Evolutionary conservation across 257 asterid species (phyloP).

Genomic region (Penstemon davidsonii): DNA sequence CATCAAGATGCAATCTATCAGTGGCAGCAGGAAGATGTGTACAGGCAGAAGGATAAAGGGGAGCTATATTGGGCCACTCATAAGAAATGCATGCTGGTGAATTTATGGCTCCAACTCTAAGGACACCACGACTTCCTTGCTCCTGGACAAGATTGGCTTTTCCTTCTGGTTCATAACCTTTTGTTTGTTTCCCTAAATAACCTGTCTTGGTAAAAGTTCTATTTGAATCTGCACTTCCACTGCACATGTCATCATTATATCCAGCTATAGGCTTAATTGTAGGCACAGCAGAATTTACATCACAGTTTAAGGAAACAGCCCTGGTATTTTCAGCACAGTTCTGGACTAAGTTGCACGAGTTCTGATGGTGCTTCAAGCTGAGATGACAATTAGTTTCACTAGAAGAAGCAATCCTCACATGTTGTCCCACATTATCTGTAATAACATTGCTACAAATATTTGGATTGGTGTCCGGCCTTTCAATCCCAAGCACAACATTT

Average conservation of each 20-base stretch:
- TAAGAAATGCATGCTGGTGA: conserved; percentile 72
- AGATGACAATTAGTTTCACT: conserved; percentile 31
- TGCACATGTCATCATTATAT: conserved; percentile 35
- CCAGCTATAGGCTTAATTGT: conserved; percentile 40
- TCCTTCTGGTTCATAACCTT: conserved; percentile 44
- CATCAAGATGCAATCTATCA: conserved; percentile 96
- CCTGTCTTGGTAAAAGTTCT: conserved; percentile 29
- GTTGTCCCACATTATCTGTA: conserved; percentile 25
- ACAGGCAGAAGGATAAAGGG: conserved; percentile 54
- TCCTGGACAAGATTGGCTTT: conserved; percentile 44
- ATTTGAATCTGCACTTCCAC: conserved; percentile 35
- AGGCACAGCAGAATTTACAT: conserved; percentile 36
- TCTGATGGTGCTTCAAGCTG: conserved; percentile 37
- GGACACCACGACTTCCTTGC: conserved; percentile 52
- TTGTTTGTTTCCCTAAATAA: conserved; percentile 43
- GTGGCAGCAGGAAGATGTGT: conserved; percentile 85
- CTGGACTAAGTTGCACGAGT: conserved; percentile 30
- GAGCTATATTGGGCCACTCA: conserved; percentile 90
- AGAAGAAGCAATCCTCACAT: conserved; percentile 33
- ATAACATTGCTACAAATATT: conserved; percentile 26
- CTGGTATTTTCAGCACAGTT: conserved; percentile 35
- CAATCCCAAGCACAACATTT: conserved; percentile 35
- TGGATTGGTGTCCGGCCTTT: conserved; percentile 34
- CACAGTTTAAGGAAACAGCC: conserved; percentile 34
- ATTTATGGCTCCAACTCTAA: conserved; percentile 59